A percentile compares a stretch with the other conserved stretches of the same genome.
Evolutionary conservation across 2,329 filamentous ascomycete species (phyloP).

Genomic region (Gaeumannomyces sp.): DNA sequence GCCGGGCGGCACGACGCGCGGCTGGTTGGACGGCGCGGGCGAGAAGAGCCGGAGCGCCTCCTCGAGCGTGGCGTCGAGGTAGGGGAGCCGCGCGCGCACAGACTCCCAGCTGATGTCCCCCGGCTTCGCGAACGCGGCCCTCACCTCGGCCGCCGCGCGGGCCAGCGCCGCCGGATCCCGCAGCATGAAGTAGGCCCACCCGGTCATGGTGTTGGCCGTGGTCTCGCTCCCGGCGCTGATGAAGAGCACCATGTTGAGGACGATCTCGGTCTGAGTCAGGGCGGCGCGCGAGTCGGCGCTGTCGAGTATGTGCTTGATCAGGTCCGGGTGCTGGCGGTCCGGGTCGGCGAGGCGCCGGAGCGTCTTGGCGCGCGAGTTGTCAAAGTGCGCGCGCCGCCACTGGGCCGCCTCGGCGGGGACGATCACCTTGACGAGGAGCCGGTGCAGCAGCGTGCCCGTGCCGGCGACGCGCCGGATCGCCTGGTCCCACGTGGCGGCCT

Average conservation of each 20-base stretch:
- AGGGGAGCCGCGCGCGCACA: constrained; percentile 22
- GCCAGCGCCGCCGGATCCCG: constrained; percentile 16
- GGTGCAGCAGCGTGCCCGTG: too few species aligned
- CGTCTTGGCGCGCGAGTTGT: constrained; percentile 19
- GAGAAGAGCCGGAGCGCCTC: constrained; percentile 28
- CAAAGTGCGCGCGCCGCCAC: constrained; percentile 18
- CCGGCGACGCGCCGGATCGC: too few species aligned
- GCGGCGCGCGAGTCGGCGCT: constrained; percentile 17
- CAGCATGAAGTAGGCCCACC: constrained; percentile 19
- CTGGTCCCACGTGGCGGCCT: constrained; percentile 20
- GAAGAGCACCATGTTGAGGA: constrained; percentile 19
- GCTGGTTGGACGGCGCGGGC: constrained; percentile 24
- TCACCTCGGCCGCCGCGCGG: constrained; percentile 19
- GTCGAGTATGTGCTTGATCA: constrained; percentile 20
- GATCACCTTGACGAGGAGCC: too few species aligned
- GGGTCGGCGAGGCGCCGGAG: constrained; percentile 15
- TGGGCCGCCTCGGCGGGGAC: constrained; percentile 2
- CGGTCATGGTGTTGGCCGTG: constrained; percentile 20
- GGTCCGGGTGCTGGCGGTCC: constrained; percentile 18
- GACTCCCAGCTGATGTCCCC: constrained; percentile 23
- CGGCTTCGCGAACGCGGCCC: constrained; percentile 19
- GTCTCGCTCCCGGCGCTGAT: constrained; percentile 23
- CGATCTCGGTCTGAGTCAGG: constrained; percentile 18
- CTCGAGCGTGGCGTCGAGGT: constrained; percentile 31
- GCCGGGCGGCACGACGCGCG: constrained; percentile 19